A percentile compares a stretch with the other conserved stretches of the same genome.
Conservation (phyloP, 148 eudicot species). For the Camellia lanceoleosa region DNA sequence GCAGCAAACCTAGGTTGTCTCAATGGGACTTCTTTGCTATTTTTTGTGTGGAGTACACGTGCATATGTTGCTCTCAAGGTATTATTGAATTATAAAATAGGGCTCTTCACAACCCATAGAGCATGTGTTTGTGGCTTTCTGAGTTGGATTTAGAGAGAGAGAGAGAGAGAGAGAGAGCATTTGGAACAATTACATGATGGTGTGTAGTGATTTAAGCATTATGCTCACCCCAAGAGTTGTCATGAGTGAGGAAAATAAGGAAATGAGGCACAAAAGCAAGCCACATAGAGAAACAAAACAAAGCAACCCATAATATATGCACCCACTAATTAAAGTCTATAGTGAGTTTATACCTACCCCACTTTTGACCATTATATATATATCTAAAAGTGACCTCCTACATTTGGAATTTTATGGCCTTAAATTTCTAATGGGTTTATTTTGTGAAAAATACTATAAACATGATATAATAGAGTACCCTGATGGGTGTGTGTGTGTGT, state of each 20-base stretch:
- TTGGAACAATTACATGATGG: background rate
- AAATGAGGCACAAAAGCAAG: background rate
- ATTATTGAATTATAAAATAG: too few species aligned
- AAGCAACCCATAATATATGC: background rate
- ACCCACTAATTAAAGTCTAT: background rate
- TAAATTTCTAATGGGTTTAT: background rate
- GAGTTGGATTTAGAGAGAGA: background rate
- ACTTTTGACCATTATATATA: background rate
- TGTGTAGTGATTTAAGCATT: constrained; percentile 5
- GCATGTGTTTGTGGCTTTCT: too few species aligned
- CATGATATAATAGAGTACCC: too few species aligned
- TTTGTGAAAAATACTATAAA: too few species aligned
- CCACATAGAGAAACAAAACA: background rate
- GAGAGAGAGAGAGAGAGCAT: background rate
- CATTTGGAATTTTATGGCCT: too few species aligned
- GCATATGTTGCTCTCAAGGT: background rate
- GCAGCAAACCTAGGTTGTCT: too few species aligned
- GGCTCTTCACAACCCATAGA: background rate
- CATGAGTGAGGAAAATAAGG: constrained; percentile 7
- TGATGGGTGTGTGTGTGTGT: too few species aligned
- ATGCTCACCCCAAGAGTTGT: background rate
- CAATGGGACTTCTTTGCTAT: too few species aligned
- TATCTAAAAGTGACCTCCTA: too few species aligned
- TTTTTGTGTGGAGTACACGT: too few species aligned
- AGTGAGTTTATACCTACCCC: constrained; percentile 5